Evolutionary conservation across 2,329 filamentous ascomycete species (phyloP), one percentile per base, ranked within the genome.

Genomic region (Penicillium sp.): DNA sequence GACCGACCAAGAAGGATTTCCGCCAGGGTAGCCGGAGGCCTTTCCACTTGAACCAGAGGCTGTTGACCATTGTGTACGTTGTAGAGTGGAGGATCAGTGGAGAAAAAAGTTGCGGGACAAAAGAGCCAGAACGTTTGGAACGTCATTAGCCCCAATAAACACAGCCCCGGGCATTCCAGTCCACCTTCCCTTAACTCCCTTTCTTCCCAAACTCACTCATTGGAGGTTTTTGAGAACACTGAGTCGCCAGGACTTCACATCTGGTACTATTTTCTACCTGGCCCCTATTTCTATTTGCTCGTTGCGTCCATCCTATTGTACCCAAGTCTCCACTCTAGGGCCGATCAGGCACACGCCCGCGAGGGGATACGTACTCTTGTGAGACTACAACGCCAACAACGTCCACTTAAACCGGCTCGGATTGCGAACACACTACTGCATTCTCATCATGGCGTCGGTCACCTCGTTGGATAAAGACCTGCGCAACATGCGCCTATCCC

Each of bases 391-490:
- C 46, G 35, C 26, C 26, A 44, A 27, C 29, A 41, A 19, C 37
- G 22, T 44, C 26, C 24, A 24, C 24, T n/a, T 24, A 13, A 37
- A n/a, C 13, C 7, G 33, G 26, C 39, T n/a, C 24, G 22, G 47
- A 50, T 53, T n/a, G 37, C 37, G 33, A 24, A 48, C 35, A 24
- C 29, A 50, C 49, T 14, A 48, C 35, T 43, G n/a, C 9, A 43
- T 9, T 48, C n/a, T 52, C 59, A 73, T 51, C 64, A 98, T 98
- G 93, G 93, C 93, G 67, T 96, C 93, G 39, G 93, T 98, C 31
- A 85, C 91, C 62, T 96, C 91, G 62, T 82, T 99, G 59, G 95
- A 98, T 78, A 93, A 93, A 76, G 95, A 99, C 80, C 84, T 99
- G 86, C 90, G 91, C 82, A 92, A 88, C 74, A 77, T 98, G 83